These are phyloP conservation scores for Piper longum DNA, from an alignment of 164 flowering plant genomes.

Conservation along the genomic window DNA sequence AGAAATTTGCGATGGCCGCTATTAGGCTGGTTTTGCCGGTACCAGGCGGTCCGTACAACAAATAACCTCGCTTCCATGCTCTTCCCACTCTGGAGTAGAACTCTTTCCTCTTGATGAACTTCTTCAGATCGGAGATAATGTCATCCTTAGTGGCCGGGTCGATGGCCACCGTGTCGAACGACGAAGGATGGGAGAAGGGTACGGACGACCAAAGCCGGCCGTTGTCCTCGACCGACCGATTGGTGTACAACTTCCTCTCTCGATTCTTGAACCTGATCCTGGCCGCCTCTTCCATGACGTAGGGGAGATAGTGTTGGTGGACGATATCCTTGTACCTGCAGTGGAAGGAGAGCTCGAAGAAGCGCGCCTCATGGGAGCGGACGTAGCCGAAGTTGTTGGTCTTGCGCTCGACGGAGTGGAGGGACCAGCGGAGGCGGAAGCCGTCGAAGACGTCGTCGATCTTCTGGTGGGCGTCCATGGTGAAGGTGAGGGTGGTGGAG, in stretches of 20 bases:
- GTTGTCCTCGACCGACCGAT: conserved; percentile 7
- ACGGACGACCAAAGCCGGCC: conserved; percentile 14
- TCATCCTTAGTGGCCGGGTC: conserved; percentile 11
- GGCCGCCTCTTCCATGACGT: conserved; percentile 14
- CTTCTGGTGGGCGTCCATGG: conserved; percentile 15
- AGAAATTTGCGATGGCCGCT: conserved; percentile 26
- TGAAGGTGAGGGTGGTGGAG: conserved; percentile 10
- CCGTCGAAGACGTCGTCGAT: conserved; percentile 14
- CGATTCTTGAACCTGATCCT: conserved; percentile 15
- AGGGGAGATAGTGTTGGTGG: conserved; percentile 14
- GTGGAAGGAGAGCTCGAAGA: conserved; percentile 16
- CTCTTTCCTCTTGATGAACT: conserved; percentile 12
- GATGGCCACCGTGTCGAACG: conserved; percentile 17
- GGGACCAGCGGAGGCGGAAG: conserved; percentile 12
- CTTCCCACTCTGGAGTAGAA: conserved; percentile 19
- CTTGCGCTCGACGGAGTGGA: conserved; percentile 13
- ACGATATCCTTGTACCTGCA: conserved; percentile 6
- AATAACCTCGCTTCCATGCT: conserved; percentile 27
- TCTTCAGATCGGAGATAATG: conserved; percentile 17
- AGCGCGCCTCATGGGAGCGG: conserved; percentile 8
- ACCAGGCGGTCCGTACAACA: conserved; percentile 25
- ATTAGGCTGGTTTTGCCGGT: conserved; percentile 24
- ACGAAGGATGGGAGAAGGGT: conserved; percentile 16
- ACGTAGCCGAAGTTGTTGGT: background rate
- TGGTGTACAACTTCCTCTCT: conserved; percentile 18